Evolutionary conservation across 192 early-diverging fungal genomes (phyloP), one percentile per base, ranked within the genome.

Genomic region (Phycomyces nitens): DNA sequence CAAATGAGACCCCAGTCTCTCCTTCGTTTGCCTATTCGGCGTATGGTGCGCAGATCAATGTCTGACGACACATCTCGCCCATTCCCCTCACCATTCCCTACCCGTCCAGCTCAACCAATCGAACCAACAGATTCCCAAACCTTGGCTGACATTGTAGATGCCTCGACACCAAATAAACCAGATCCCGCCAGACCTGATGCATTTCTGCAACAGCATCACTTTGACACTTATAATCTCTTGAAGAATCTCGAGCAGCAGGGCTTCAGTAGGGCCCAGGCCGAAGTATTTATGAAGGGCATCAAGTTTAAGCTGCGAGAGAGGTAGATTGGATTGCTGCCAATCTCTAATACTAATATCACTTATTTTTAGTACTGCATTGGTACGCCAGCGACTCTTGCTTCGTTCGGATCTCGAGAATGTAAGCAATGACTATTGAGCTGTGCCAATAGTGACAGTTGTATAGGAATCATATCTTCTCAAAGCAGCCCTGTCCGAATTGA

Each of bases 211-310:
- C 52, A 78, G 40, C 81, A 80, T 61, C 69, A 87, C 60, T 95
- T 95, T 69, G 85, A 93, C 68, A 95, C 93, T 1, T 87, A 92
- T 65, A 80, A 84, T 43, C 59, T 93, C 16, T 86, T 95, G 16
- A 60, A 68, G 26, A 75, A 82, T 54, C 69, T 95, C 20, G 81
- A 87, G 43, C 66, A 70, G 1, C 78, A 86, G 53, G 89, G 89
- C 3, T 89, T 91, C 54, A 81, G 81, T 10, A 70, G 88, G 18
- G 77, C 70, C 26, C 93, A 95, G 72, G 84, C 92, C 0, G 86
- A 86, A 9, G 77, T 82, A 16, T 74, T 93, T 24, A 92, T 92
- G 93, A 78, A 80, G 29, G 79, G 80, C 29, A 88, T 93, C 56
- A 89, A 91, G 66, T 79, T 80, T 18, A 75, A 83, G 18, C 74